These are phyloP conservation scores for Jatropha curcas DNA, from an alignment of 345 rosid species.

Conservation along the genomic window DNA sequence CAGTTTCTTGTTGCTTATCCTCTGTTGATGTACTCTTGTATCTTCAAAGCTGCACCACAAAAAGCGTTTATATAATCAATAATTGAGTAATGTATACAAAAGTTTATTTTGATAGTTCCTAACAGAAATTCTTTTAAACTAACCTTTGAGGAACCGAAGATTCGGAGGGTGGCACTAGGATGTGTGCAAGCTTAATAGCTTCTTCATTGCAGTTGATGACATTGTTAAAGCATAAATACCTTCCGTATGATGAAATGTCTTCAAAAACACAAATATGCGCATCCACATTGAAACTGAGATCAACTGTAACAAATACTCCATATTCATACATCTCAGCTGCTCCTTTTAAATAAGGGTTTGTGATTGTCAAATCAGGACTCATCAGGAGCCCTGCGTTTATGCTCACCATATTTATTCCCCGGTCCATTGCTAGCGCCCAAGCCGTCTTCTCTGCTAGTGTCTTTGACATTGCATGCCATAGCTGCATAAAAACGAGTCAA, in stretches of 20 bases:
- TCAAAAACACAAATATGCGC: conserved; percentile 61
- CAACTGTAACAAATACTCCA: conserved; percentile 60
- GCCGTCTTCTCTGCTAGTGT: conserved; percentile 67
- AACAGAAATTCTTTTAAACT: not conserved
- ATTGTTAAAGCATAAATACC: conserved; percentile 64
- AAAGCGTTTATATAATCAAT: too few species aligned
- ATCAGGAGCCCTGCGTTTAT: conserved; percentile 57
- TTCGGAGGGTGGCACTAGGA: conserved; percentile 31
- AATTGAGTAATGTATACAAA: too few species aligned
- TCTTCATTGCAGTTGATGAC: conserved; percentile 41
- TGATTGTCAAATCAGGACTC: conserved; percentile 43
- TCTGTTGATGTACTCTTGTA: conserved; percentile 40
- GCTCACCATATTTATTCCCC: conserved; percentile 60
- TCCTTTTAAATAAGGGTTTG: conserved; percentile 58
- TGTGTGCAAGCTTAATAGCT: conserved; percentile 40
- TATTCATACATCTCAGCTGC: conserved; percentile 77
- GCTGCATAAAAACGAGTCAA: conserved; percentile 28
- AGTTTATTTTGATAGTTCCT: too few species aligned
- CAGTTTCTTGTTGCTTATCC: conserved; percentile 57
- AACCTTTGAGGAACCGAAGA: conserved; percentile 38
- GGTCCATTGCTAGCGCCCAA: conserved; percentile 81
- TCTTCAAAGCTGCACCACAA: conserved; percentile 45
- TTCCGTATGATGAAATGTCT: conserved; percentile 55
- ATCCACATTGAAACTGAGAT: conserved; percentile 44
- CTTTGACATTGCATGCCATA: conserved; percentile 69